Base-by-base conservation (phyloP, 305 asterid genomes). In the Solanum chacoense region DNA sequence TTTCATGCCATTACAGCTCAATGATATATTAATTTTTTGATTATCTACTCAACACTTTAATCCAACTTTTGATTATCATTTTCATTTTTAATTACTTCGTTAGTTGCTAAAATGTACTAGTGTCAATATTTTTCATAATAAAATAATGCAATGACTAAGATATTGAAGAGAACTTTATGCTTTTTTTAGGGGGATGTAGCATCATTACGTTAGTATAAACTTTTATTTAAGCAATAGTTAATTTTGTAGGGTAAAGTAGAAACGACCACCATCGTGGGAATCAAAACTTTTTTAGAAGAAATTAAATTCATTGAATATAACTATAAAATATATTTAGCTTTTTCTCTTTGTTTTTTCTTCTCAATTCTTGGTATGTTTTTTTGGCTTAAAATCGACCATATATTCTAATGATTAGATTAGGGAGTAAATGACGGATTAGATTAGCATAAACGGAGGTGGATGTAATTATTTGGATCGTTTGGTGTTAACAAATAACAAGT, bases 171-270 rank as follows among this genome's bases (percentile, higher is more conserved):
- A 81, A 81, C 71, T 16, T 14, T 86, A 35, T 75, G 55, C 9
- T 16, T 42, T 31, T 12, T 32, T 29, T 29, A 4, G 11, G 42
- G 65, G n/a, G 31, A 69, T 12, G n/a, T 42, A 31, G 63, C 87
- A 90, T 78, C 89, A 91, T 89, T 45, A 40, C 11, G 24, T 38
- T 74, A 80, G 88, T 87, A 67, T 80, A 85, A 84, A 50, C 10
- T 87, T 89, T 45, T 85, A 74, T 84, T 65, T 22, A 80, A 76
- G 83, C 74, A 91, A 88, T 87, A 75, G 90, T 89, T 78, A 87
- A 85, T 69, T 28, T 34, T 34, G 88, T 83, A 80, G 90, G 75
- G 59, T 45, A 86, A 86, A 86, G 88, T 67, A 71, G 71, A 20
- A 13, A 86, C 71, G 88, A 72, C 83, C 67, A 40, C 88, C 84